Percentiles rank a stretch among this genome's conserved stretches.
phyloP scores from a whole-genome alignment of 306 rosid genomes.

The Biancaea sappan region DNA sequence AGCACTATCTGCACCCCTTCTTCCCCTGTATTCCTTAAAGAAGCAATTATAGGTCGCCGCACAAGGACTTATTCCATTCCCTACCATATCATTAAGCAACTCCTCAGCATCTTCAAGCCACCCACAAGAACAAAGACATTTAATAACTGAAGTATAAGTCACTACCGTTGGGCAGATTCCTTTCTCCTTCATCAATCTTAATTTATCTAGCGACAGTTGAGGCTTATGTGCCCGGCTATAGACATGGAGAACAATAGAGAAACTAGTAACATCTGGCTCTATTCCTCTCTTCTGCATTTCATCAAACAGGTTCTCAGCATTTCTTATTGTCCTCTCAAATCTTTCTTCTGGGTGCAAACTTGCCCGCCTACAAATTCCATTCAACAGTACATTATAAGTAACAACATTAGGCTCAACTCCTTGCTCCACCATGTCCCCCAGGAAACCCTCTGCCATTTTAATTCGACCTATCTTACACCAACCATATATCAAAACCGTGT shows the following conservation, averaged over 20 bases:
- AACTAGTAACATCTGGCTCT: constrained; percentile 89
- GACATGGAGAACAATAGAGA: constrained; percentile 82
- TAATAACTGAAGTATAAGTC: constrained; percentile 75
- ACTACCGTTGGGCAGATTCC: constrained; percentile 75
- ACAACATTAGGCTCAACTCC: constrained; percentile 84
- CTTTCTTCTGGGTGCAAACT: constrained; percentile 87
- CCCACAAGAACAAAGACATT: constrained; percentile 86
- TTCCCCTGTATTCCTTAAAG: constrained; percentile 80
- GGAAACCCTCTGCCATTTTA: constrained; percentile 54
- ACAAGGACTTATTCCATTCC: constrained; percentile 64
- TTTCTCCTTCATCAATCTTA: constrained; percentile 65
- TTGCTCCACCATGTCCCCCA: constrained; percentile 60
- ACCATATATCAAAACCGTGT: constrained; percentile 76
- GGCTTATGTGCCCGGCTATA: constrained; percentile 93
- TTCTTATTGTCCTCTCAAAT: constrained; percentile 70
- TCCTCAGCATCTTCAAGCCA: constrained; percentile 77
- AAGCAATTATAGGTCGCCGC: constrained; percentile 82
- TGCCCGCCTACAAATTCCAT: constrained; percentile 82
- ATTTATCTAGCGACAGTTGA: constrained; percentile 66
- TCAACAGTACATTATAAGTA: constrained; percentile 74
- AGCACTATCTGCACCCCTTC: constrained; percentile 65
- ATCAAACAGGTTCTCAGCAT: constrained; percentile 71
- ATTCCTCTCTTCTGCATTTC: constrained; percentile 78
- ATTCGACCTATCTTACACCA: constrained; percentile 81
- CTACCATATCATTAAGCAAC: constrained; percentile 72